Conservation (phyloP, 257 asterid genomes). For the Forsythia suspensa region DNA sequence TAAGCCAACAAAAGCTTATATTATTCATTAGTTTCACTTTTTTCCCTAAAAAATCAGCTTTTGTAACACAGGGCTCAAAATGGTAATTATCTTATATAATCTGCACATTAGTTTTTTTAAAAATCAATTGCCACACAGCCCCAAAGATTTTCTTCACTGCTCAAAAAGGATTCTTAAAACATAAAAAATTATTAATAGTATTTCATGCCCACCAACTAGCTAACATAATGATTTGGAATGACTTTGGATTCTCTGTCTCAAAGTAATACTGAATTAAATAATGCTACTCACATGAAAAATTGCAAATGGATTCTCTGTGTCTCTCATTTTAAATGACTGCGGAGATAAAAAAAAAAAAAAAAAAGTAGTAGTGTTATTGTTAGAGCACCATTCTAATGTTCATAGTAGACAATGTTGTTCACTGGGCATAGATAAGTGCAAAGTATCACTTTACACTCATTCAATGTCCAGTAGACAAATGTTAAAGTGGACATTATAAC, state of each 20-base stretch:
- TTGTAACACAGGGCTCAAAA: conserved; percentile 3
- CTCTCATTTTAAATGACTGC: not conserved
- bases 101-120: not conserved
- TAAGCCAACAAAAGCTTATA: not conserved
- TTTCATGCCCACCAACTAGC: not conserved
- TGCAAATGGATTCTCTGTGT: conserved; percentile 4
- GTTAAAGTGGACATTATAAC: too few relatives aligned
- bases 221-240: not conserved
- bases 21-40: not conserved
- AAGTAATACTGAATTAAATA: not conserved
- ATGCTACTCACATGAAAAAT: not conserved
- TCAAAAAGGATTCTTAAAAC: conserved; percentile 12
- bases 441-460: too few relatives aligned
- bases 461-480: too few relatives aligned
- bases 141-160: conserved; percentile 5
- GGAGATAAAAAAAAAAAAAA: not conserved
- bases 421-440: too few relatives aligned
- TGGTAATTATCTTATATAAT: not conserved
- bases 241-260: conserved; percentile 9
- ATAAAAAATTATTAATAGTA: not conserved
- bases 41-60: not conserved
- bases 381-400: not conserved
- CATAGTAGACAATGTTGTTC: too few relatives aligned
- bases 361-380: not conserved
- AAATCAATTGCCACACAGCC: not conserved